Percentiles rank a stretch among this genome's conserved stretches.
phyloP scores from a whole-genome alignment of 2,329 filamentous ascomycete genomes.

The Botrytis porri region DNA sequence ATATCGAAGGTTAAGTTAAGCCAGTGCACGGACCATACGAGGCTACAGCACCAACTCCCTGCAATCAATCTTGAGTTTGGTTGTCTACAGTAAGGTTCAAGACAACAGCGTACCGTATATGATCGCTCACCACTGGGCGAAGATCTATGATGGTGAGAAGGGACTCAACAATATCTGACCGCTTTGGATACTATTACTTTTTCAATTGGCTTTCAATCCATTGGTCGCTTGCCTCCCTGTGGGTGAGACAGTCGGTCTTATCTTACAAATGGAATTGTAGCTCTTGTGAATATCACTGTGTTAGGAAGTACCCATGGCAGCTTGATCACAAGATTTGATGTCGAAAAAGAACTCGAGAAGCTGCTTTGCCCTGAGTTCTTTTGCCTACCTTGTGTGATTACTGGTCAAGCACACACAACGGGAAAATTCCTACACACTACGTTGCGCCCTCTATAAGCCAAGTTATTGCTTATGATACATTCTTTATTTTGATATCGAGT shows the following conservation, averaged over 20 bases:
- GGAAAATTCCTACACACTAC: background rate
- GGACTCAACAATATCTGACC: background rate
- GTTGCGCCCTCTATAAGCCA: background rate
- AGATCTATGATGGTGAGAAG: background rate
- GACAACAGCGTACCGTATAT: background rate
- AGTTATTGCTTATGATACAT: background rate
- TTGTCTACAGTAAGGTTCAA: background rate
- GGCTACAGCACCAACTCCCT: background rate
- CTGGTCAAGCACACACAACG: background rate
- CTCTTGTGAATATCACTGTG: background rate
- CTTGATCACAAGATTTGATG: background rate
- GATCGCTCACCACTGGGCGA: background rate
- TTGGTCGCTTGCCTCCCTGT: background rate
- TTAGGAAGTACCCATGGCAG: background rate
- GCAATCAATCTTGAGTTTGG: background rate
- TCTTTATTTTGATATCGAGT: background rate
- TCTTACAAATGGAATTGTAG: background rate
- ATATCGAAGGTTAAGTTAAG: background rate
- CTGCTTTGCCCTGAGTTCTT: background rate
- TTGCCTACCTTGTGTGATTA: background rate
- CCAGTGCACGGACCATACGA: background rate
- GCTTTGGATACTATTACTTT: background rate
- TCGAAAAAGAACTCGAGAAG: background rate
- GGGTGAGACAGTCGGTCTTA: background rate
- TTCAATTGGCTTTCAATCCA: background rate